Conservation (phyloP, 2,329 filamentous ascomycete genomes). For the Byssochlamys sp. region DNA sequence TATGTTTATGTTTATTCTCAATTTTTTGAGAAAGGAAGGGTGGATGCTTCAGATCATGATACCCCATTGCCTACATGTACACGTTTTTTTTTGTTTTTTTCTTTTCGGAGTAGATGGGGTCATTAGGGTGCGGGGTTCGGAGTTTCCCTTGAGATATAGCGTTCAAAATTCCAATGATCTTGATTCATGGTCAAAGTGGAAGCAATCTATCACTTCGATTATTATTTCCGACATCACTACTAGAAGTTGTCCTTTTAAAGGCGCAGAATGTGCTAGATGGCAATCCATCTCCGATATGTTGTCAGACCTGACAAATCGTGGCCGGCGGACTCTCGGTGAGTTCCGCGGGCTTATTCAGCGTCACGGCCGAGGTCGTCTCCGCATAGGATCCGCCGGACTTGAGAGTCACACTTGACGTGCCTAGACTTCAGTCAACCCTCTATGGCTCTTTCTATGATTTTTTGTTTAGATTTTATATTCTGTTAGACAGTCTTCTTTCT, state of each 20-base stretch:
- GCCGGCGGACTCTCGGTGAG: neutral
- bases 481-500: neutral
- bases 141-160: neutral
- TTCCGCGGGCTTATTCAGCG: neutral
- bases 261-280: neutral
- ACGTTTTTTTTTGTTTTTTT: neutral
- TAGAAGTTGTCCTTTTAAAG: neutral
- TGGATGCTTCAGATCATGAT: neutral
- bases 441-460: neutral
- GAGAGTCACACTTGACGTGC: neutral
- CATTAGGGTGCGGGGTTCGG: neutral
- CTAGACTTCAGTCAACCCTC: neutral
- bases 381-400: neutral
- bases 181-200: neutral
- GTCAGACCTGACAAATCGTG: slow-evolving; percentile 1
- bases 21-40: neutral
- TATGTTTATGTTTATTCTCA: neutral
- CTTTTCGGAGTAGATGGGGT: neutral
- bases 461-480: neutral
- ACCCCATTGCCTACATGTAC: neutral
- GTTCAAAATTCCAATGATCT: neutral
- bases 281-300: neutral
- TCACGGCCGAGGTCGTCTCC: neutral
- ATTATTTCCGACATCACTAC: neutral
- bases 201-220: neutral